Evolutionary conservation across 2,329 filamentous ascomycete species (phyloP), one percentile per base, ranked within the genome.

Genomic region (Parascedosporium putredinis): DNA sequence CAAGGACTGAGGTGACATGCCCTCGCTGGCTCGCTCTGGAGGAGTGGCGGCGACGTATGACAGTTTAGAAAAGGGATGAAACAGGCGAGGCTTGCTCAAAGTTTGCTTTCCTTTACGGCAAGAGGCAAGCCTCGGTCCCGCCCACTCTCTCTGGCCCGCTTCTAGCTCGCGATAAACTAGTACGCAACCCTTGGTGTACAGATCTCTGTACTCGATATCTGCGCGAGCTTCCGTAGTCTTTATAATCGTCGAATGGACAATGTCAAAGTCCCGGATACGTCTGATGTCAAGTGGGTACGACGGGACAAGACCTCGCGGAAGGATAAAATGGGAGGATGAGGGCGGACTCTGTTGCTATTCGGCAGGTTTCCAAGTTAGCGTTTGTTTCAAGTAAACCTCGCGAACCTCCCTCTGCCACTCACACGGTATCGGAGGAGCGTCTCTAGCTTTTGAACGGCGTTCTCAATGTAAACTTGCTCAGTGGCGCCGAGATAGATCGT

Each of bases 401-500:
- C n/a, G n/a, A 9, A 20, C 20, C 16, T 16, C 5, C 20, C 23
- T 9, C 20, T 42, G 38, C 16, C 18, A 29, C 52, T 44, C 52
- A 57, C 59, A 49, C 53, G 51, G 7, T 59, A 47, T 2, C 46
- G 27, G 3, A 54, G 16, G 20, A 60, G 51, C 3, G 52, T 53
- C 14, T 59, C 52, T 3, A 64, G 55, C 10, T 56, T 60, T 16
- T 25, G 43, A 5, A 54, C 46, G 3, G 55, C 52, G 4, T 52
- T 48, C 3, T 54, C 20, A 12, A 64, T 9, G 6, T 42, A 34
- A 5, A 49, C 25, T 14, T 20, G 10, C 5, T 48, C 10, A 4
- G 52, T 27, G 2, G 58, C 58, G 2, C 59, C 62, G 8, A 66
- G 54, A 12, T 66, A 66, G 2, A 65, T 7, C 8, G 60, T 20